Base-by-base conservation (phyloP, 179 eudicot species). In the Sideroxylon spinosum region DNA sequence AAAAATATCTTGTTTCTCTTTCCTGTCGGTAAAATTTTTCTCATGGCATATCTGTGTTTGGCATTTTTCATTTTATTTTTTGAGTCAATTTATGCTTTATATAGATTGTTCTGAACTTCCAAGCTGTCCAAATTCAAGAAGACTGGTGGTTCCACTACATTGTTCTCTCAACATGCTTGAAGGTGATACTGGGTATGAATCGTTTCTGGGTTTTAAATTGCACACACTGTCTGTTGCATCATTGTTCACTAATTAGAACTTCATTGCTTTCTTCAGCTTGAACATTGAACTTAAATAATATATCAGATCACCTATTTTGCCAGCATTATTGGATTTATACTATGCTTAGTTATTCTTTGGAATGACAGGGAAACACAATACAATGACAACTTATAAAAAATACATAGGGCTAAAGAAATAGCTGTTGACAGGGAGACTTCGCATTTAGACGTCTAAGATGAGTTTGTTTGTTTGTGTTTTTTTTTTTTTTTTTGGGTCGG, bases 131-230 rank as follows among this genome's bases (percentile, higher is more conserved):
- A 85, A 82, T 80, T 73, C 82, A 59, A 83, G 66, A 84, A 88
- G 84, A 64, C 82, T 95, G 78, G 88, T 85, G 65, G 84, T 90
- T 76, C 91, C 90, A 63, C 87, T 95, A 81, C 87, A 81, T 26
- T 95, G 93, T 82, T 95, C 99, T 55, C 89, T 92, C 70, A 94
- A 95, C 90, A 91, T 94, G 94, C 94, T 95, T 84, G 96, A 90
- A 88, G 98, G 99, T 75, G 99, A 95, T 79, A 94, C 98, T 8
- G 99, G 99, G 99, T 95, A 92, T 78, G 85, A 71, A 73, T 65
- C 14, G 9, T 22, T 75, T 7, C 37, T 46, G 46, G 60, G 57
- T 20, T 46, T 76, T 19, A 53, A 49, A 52, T 7, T 52, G 64
- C 50, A 25, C 25, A 5, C 6, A 56, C 20, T 53, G 65, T 50